phyloP scores from a whole-genome alignment of 495 filamentous ascomycete species.

The Tuber indicum region DNA sequence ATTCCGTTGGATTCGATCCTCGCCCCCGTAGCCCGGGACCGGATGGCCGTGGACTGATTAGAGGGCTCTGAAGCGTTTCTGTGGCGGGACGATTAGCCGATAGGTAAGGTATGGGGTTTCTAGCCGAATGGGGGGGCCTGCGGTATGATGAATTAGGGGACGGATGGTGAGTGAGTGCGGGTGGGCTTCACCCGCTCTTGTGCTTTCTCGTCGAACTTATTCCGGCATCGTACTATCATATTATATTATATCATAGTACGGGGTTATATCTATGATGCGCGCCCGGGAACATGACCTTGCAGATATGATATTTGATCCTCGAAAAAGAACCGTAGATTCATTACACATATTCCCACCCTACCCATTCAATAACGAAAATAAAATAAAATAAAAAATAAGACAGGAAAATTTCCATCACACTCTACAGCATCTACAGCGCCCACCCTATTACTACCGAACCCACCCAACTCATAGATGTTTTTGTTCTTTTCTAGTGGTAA shows the following conservation, averaged over 20 bases:
- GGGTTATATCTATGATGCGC: not conserved
- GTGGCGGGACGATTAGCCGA: not conserved
- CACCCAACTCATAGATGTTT: not conserved
- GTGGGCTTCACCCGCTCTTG: not conserved
- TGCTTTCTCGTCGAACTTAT: not conserved
- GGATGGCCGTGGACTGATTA: not conserved
- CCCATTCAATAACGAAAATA: not conserved
- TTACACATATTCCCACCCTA: not conserved
- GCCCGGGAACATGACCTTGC: not conserved
- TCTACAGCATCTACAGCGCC: not conserved
- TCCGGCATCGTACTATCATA: not conserved
- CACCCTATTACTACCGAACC: not conserved
- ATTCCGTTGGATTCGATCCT: not conserved
- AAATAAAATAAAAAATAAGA: not conserved
- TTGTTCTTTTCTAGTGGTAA: not conserved
- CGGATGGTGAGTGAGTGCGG: not conserved
- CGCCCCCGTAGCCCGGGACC: not conserved
- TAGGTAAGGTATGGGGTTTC: not conserved
- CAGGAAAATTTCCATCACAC: not conserved
- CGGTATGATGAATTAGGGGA: not conserved
- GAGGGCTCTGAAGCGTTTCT: not conserved
- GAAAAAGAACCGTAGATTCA: not conserved
- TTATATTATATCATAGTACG: not conserved
- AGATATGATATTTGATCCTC: not conserved
- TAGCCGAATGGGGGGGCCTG: not conserved